Evolutionary conservation across 495 filamentous ascomycete genomes (phyloP).

Genomic region (Penicillium mononematosum): DNA sequence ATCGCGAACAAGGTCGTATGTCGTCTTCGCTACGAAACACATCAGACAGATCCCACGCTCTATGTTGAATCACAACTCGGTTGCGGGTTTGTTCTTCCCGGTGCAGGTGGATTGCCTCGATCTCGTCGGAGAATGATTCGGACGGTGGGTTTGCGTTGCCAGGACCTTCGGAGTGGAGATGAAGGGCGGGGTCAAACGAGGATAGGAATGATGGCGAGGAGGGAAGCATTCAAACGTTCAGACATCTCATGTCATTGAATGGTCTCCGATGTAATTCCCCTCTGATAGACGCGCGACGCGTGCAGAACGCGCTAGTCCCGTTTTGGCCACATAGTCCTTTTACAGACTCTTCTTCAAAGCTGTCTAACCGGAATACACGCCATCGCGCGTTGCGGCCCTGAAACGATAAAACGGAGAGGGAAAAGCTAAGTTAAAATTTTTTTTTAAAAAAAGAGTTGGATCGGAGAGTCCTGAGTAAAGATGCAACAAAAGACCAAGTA

Average conservation of each 20-base stretch:
- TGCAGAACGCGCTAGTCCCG: slow-evolving; percentile 36
- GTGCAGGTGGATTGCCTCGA: slow-evolving; percentile 56
- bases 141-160: slow-evolving; percentile 28
- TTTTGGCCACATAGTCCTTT: slow-evolving; percentile 17
- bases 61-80: slow-evolving; percentile 64
- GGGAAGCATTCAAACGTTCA: slow-evolving; percentile 37
- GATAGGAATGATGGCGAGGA: slow-evolving; percentile 39
- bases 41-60: slow-evolving; percentile 56
- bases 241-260: slow-evolving; percentile 13
- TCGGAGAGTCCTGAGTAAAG: too few relatives aligned
- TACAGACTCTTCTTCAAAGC: not conserved
- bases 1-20: slow-evolving; percentile 46
- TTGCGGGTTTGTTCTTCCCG: slow-evolving; percentile 53
- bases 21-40: slow-evolving; percentile 64
- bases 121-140: slow-evolving; percentile 56
- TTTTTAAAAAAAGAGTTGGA: too few relatives aligned
- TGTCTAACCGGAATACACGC: not conserved
- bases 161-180: slow-evolving; percentile 49
- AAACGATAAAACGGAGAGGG: too few relatives aligned
- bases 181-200: slow-evolving; percentile 54
- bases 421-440: too few relatives aligned
- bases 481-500: too few relatives aligned
- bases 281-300: slow-evolving; percentile 38
- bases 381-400: too few relatives aligned
- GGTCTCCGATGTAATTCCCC: slow-evolving; percentile 14